Base-by-base conservation (phyloP, 306 rosid genomes). In the Cucumis sativus region DNA sequence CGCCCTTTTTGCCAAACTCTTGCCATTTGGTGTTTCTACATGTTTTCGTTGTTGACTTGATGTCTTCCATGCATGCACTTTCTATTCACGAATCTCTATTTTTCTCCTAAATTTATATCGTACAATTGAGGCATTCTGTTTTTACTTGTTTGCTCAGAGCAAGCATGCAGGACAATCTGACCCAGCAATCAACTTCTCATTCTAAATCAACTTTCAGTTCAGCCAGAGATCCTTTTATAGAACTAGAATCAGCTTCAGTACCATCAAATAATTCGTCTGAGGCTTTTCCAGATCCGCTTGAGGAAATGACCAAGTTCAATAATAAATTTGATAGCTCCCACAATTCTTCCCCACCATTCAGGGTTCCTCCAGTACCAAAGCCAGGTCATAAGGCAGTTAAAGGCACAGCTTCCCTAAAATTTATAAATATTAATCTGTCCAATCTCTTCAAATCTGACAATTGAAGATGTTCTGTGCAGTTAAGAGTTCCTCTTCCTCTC, bases 341-440 rank as follows among this genome's bases (percentile, higher is more conserved):
- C 45, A 78, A 54, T 63, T 52, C 82, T 74, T 79, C 89, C 80
- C 64, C 91, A 66, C 35, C 81, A 35, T 76, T 90, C 86, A 92
- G 82, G 85, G 75, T 91, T 75, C 97, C 96, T 39, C 93, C 95
- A 18, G 86, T 79, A 70, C 84, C 93, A 70, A 78, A 68, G 78
- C 89, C 82, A 56, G 80, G 79, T 83, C 30, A 81, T 14, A 81
- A 78, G 69, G 82, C 82, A 41, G 75, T 80, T 80, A 86, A 85
- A 88, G 86, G 89, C 85, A 83, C 49, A 77, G 73, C 80, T 78
- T 84, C 77, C 82, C 74, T 63, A 80, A 52, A 83, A 54, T 43
- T 51, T 8, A 20, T 79, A 21, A 16, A 12, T 40, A 54, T 13
- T 43, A 25, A 33, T 65, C 43, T 51, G 73, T 72, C 79, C 23